phyloP scores from a whole-genome alignment of 805 yeast genomes.

The Huiozyma sinensis region DNA sequence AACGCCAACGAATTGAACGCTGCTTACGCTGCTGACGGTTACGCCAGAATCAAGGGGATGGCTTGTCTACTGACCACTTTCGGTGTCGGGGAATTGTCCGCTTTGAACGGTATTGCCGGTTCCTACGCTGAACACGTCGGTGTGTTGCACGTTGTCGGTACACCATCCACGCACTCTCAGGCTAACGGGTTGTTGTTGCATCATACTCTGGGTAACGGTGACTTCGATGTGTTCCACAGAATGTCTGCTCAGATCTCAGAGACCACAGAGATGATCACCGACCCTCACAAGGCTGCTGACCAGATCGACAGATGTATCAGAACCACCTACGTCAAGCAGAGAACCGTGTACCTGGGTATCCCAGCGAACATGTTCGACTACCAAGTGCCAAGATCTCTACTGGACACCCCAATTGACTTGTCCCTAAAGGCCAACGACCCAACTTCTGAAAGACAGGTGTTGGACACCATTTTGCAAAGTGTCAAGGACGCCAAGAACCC shows the following conservation, averaged over 20 bases:
- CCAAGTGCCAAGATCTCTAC: neutral
- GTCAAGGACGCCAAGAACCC: constrained; percentile 3
- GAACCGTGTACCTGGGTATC: constrained; percentile 3
- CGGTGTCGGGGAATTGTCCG: constrained; percentile 5
- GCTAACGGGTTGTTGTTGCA: constrained; percentile 2
- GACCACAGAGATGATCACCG: constrained; percentile 1
- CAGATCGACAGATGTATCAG: constrained; percentile 2
- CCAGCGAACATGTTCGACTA: constrained; percentile 3
- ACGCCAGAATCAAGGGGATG: constrained; percentile 4
- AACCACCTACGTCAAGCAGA: constrained; percentile 2
- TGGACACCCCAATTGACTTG: constrained; percentile 2
- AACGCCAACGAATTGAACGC: constrained; percentile 4
- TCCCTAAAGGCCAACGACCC: constrained; percentile 2
- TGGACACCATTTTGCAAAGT: neutral
- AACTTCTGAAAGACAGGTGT: constrained; percentile 1
- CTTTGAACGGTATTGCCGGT: constrained; percentile 5
- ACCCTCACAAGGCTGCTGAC: neutral
- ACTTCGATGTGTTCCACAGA: constrained; percentile 5
- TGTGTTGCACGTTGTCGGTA: constrained; percentile 4
- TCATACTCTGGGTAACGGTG: constrained; percentile 5
- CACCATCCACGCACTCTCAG: constrained; percentile 2
- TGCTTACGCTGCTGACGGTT: constrained; percentile 3
- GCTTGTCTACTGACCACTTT: constrained; percentile 3
- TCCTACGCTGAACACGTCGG: constrained; percentile 5
- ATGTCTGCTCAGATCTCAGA: constrained; percentile 4